Evolutionary conservation across 441 rosid species (phyloP).

Genomic region (Capsella rubella): DNA sequence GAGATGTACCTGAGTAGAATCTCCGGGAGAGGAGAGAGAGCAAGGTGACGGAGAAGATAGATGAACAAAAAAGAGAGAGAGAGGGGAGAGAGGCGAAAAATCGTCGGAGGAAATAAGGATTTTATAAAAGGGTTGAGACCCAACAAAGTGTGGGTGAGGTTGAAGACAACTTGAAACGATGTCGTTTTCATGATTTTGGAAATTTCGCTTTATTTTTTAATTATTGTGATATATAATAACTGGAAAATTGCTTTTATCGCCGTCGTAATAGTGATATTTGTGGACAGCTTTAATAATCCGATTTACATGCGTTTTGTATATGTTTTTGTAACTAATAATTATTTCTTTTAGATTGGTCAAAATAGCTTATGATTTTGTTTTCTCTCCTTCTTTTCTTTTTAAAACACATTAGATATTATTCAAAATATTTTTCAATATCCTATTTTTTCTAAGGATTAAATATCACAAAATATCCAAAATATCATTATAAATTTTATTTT

Average conservation of each 20-base stretch:
- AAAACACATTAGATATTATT: background rate
- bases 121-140: slow-evolving; percentile 27
- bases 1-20: slow-evolving; percentile 33
- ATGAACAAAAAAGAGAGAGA: background rate
- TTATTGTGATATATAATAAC: background rate
- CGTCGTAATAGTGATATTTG: slow-evolving; percentile 45
- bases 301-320: slow-evolving; percentile 28
- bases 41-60: slow-evolving; percentile 8
- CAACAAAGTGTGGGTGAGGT: slow-evolving; percentile 48
- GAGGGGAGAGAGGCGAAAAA: slow-evolving; percentile 30
- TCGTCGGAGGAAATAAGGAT: slow-evolving; percentile 35
- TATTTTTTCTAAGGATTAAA: no score
- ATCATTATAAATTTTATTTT: no score
- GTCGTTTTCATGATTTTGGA: slow-evolving; percentile 31
- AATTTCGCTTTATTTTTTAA: background rate
- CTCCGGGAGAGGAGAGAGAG: slow-evolving; percentile 33
- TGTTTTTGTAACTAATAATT: background rate
- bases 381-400: background rate
- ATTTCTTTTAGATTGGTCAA: background rate
- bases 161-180: slow-evolving; percentile 37
- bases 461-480: no score
- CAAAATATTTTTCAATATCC: no score
- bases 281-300: slow-evolving; percentile 40
- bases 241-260: slow-evolving; percentile 32
- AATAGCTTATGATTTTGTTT: slow-evolving; percentile 14